Evolutionary conservation across 176 grass and related monocot species (phyloP).

Genomic region (Luzula sylvatica): DNA sequence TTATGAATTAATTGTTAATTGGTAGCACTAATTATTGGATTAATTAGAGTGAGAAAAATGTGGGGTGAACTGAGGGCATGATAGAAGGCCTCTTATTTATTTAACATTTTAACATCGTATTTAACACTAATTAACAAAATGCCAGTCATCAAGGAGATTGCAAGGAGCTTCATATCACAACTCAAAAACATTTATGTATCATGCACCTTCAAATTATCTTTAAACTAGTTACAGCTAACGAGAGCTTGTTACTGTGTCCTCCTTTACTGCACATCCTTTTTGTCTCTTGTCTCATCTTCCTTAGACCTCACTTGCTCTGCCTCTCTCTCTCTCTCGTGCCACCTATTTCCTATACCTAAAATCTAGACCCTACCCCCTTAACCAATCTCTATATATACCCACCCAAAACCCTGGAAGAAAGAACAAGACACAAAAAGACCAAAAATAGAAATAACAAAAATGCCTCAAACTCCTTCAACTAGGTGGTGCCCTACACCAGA

Average conservation of each 20-base stretch:
- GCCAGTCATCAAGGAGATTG: too few species aligned
- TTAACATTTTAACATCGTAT: too few species aligned
- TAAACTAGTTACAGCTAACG: not conserved
- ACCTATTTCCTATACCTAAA: slow-evolving; percentile 10
- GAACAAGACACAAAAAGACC: not conserved
- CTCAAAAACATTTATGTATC: too few species aligned
- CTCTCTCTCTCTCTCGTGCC: slow-evolving; percentile 6
- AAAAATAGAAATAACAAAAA: slow-evolving; percentile 3
- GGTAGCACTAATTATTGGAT: too few species aligned
- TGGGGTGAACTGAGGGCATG: too few species aligned
- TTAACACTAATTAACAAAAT: too few species aligned
- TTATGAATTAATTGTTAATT: too few species aligned
- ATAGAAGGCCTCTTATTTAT: too few species aligned
- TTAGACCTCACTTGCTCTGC: slow-evolving; percentile 18
- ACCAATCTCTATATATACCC: slow-evolving; percentile 32
- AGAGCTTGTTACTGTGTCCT: slow-evolving; percentile 14
- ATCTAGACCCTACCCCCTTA: not conserved
- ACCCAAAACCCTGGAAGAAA: slow-evolving; percentile 2
- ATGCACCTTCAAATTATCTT: not conserved
- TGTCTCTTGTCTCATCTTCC: slow-evolving; percentile 31
- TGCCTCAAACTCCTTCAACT: slow-evolving; percentile 87
- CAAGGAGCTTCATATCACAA: too few species aligned
- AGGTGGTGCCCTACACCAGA: slow-evolving; percentile 81
- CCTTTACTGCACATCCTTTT: slow-evolving; percentile 21
- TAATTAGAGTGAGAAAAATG: too few species aligned